These are phyloP conservation scores for Nectriaceae sp. DNA, from an alignment of 2,329 filamentous ascomycete species.

Conservation along the genomic window DNA sequence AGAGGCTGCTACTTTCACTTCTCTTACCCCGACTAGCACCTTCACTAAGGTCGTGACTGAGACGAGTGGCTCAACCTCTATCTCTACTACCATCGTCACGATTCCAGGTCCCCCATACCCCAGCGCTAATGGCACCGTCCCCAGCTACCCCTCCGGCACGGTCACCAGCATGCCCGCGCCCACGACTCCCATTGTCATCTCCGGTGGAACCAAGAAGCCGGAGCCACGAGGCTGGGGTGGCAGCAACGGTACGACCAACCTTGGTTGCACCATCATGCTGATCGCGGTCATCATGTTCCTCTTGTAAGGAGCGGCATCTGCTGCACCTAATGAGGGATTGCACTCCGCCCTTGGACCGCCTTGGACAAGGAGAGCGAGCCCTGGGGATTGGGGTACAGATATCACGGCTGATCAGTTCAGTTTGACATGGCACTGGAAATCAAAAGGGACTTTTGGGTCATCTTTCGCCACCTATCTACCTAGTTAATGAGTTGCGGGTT, in stretches of 20 bases:
- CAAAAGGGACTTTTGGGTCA: constrained; percentile 22
- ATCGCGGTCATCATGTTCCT: constrained; percentile 36
- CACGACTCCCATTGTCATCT: constrained; percentile 32
- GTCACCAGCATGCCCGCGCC: constrained; percentile 20
- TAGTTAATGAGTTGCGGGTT: constrained; percentile 19
- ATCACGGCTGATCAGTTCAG: constrained; percentile 20
- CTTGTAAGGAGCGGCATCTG: constrained; percentile 28
- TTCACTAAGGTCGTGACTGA: constrained; percentile 35
- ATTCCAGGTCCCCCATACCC: constrained; percentile 29
- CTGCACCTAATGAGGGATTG: constrained; percentile 6
- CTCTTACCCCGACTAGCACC: constrained; percentile 26
- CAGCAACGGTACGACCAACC: constrained; percentile 32
- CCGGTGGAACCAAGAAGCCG: constrained; percentile 35
- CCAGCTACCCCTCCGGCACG: constrained; percentile 26
- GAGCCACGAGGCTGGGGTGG: constrained; percentile 32
- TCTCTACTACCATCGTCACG: constrained; percentile 36
- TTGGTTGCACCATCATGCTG: constrained; percentile 40
- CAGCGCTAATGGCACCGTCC: constrained; percentile 32
- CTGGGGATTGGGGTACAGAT: neutral
- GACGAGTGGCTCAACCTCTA: constrained; percentile 28
- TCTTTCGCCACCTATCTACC: constrained; percentile 23
- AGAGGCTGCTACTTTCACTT: constrained; percentile 20
- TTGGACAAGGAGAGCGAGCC: neutral
- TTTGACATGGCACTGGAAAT: constrained; percentile 28
- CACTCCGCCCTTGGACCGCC: constrained; percentile 6